Base-by-base conservation (phyloP, 2,329 filamentous ascomycete genomes). In the Talaromyces sp. region DNA sequence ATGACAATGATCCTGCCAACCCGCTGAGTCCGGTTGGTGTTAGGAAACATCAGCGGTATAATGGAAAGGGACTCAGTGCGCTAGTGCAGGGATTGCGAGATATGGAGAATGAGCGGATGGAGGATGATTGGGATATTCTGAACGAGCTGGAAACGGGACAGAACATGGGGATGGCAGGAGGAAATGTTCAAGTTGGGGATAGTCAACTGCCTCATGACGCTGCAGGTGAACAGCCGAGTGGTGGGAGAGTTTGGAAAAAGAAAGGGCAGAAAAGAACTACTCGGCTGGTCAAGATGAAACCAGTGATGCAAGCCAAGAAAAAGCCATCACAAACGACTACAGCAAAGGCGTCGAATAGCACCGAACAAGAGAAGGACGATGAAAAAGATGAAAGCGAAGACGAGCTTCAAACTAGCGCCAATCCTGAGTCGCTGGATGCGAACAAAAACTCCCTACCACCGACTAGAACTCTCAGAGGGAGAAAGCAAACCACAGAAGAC, bases 241-340 rank as follows among this genome's bases (percentile, higher is more conserved):
- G 43, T 7, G 62, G 67, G 13, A 69, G 65, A n/a, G 63, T 65
- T 15, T 81, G 75, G 71, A 82, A 81, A 70, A 83, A 83, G 72
- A 82, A 79, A 68, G 81, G 80, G 1, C 81, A 82, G 67, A 83
- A 83, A 68, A 74, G 81, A 56, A 82, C 80, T 6, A 83, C 81
- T 1, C 75, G 78, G 61, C 70, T 77, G 56, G 78, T 80, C 13
- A 74, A 71, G 43, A 81, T 83, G 74, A 78, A 76, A 56, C 81
- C 81, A 1, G 74, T 77, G 75, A 73, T 57, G 67, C 72, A 3
- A 71, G 73, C 58, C 71, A 5, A 68, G 70, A 54, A 67, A 59
- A 69, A 71, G 10, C 68, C 65, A 8, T 66, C 65, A 68, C n/a
- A 63, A 70, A 67, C 65, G 10, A 56, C 64, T 8, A 25, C 45